Evolutionary conservation across 805 yeast genomes (phyloP), one percentile per base, ranked within the genome.

Genomic region (Metschnikowia matae): DNA sequence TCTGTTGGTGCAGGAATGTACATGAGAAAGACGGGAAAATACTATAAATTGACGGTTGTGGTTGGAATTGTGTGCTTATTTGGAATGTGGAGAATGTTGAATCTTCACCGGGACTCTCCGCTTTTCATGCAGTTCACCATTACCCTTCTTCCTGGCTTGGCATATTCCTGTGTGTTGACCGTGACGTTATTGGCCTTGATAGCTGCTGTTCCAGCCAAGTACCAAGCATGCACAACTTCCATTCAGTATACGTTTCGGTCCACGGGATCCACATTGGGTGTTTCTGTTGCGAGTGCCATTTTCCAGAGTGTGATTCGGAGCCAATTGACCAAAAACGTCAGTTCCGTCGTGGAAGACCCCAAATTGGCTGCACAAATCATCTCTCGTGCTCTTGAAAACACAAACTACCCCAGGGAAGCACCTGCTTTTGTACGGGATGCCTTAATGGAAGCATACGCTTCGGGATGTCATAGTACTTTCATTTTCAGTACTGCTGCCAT

Each of bases 221-320:
- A 75, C 60, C 96, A 89, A 66, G 96, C 97, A 1, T 78, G 89
- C 18, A 85, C 92, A 2, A 90, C 97, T 0, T 87, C 96, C 0
- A 87, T 91, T 51, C 96, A 89, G 62, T 90, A 91, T 64, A 90
- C 91, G 0, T 89, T 87, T 71, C 77, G 96, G 61, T 84, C 92
- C 8, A 84, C 90, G 0, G 96, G 96, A 0, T 85, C 92, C n/a
- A 86, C 94, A 0, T 67, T 88, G 44, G 96, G 96, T 36, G 90
- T 89, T 14, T 73, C 91, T 1, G 58, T 83, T 11, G 83, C 87
- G 0, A 77, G 86, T 18, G 83, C 89, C 3, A 71, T 85, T 26
- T 86, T 85, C 69, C 86, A 82, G 60, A 71, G 72, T 45, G 62
- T 71, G 8, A 70, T 85, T 48, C 54, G 58, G 20, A 33, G 44